Percentiles rank a stretch among this genome's conserved stretches.
These are phyloP conservation scores for Purpureocillium takamizusanense DNA, from an alignment of 2,329 filamentous ascomycete species.

Conservation along the genomic window DNA sequence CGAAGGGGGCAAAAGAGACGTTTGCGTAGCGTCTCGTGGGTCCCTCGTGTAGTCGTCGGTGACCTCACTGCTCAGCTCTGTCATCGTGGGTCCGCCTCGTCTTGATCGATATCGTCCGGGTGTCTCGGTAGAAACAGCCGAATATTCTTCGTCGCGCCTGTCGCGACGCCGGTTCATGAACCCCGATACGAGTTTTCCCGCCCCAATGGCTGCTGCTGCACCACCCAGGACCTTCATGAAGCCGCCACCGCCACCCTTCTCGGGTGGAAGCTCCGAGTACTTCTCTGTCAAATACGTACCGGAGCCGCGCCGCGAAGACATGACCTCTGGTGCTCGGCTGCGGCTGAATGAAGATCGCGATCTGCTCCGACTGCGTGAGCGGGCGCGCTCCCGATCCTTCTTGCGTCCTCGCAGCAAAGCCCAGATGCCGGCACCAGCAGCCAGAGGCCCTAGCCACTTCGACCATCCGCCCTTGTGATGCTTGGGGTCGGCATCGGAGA, in stretches of 20 bases:
- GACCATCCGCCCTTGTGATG: conserved; percentile 20
- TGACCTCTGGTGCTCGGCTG: conserved; percentile 36
- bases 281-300: conserved; percentile 60
- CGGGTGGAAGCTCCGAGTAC: conserved; percentile 37
- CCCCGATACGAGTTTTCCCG: conserved; percentile 50
- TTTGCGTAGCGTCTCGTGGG: conserved; percentile 17
- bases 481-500: conserved; percentile 20
- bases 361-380: conserved; percentile 31
- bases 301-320: conserved; percentile 43
- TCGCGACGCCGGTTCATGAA: conserved; percentile 44
- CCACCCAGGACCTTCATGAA: conserved; percentile 53
- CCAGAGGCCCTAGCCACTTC: conserved; percentile 43
- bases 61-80: conserved; percentile 43
- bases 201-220: conserved; percentile 53
- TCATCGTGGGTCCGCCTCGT: conserved; percentile 29
- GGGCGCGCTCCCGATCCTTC: conserved; percentile 28
- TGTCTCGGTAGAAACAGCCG: conserved; percentile 53
- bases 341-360: conserved; percentile 25
- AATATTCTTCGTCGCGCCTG: conserved; percentile 50
- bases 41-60: conserved; percentile 21
- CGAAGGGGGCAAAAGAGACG: conserved; percentile 38
- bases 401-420: conserved; percentile 37
- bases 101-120: conserved; percentile 38
- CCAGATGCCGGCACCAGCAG: conserved; percentile 40
- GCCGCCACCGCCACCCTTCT: conserved; percentile 38